Percentiles rank a stretch among this genome's conserved stretches.
These are phyloP conservation scores for Vanrija sp. DNA, from an alignment of 1,284 basidiomycete species.

Conservation along the genomic window DNA sequence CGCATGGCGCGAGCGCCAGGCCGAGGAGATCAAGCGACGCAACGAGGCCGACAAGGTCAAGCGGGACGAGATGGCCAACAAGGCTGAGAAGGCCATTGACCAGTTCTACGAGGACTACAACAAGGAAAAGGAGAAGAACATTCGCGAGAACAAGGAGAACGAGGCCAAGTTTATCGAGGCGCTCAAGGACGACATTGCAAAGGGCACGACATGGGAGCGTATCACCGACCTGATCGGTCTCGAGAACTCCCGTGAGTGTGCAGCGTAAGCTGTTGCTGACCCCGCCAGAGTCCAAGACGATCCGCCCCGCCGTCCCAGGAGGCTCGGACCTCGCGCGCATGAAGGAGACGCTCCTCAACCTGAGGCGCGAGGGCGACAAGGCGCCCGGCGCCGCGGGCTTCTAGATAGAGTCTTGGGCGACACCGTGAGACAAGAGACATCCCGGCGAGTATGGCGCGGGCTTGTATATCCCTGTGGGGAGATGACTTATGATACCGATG, in stretches of 20 bases:
- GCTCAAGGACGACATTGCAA: constrained; percentile 71
- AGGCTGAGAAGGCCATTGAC: constrained; percentile 90
- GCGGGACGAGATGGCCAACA: constrained; percentile 79
- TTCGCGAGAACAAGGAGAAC: constrained; percentile 91
- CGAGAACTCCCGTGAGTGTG: constrained; percentile 71
- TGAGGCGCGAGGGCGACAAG: constrained; percentile 81
- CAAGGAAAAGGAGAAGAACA: constrained; percentile 84
- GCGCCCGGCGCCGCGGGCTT: constrained; percentile 91
- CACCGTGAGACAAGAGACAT: background rate
- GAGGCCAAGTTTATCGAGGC: constrained; percentile 76
- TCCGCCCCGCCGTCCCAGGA: constrained; percentile 78
- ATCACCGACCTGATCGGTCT: constrained; percentile 84
- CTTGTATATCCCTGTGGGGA: background rate
- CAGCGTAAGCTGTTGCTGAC: background rate
- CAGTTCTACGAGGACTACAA: constrained; percentile 95
- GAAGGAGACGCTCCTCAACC: constrained; percentile 81
- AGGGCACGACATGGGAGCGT: constrained; percentile 94
- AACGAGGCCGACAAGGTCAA: constrained; percentile 71
- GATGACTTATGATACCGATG: background rate
- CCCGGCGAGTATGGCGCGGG: background rate
- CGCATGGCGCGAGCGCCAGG: constrained; percentile 83
- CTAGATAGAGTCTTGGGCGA: constrained; percentile 45
- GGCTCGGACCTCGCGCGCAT: constrained; percentile 84
- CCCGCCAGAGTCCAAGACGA: constrained; percentile 74
- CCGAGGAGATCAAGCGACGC: constrained; percentile 77